Base-by-base conservation (phyloP, 1,284 basidiomycete species). In the Apiotrichum mycotoxinovorans region DNA sequence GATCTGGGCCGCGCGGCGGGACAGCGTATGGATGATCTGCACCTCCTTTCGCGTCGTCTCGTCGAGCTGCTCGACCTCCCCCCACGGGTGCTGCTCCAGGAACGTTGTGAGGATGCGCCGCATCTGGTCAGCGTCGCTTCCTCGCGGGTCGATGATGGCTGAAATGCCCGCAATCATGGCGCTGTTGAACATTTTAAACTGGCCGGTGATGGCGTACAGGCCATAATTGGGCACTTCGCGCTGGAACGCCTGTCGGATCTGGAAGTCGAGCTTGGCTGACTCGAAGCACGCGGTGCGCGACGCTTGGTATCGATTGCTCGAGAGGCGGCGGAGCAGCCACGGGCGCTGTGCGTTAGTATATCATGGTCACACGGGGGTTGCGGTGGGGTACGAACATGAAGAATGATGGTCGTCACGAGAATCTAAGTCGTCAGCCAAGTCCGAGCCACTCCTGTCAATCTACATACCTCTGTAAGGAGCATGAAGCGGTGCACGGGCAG, bases 81-180 rank as follows among this genome's bases (percentile, higher is more conserved):
- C 60, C 66, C 71, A 69, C 1, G 75, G 73, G 51, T 76, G 73
- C 53, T 76, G 71, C 51, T 77, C 70, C 40, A 78, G 55, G 51
- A 76, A 78, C 0, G 76, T 74, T 0, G 70, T 69, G 44, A 78
- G 59, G 48, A 75, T 78, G 26, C 62, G 65, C n/a, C 73, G 66
- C 74, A 76, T 76, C 48, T 72, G 67, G 51, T 73, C 72, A 2
- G 68, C 62, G 55, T 76, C 74, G 2, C 67, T 55, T 30, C 74
- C 72, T n/a, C 72, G 60, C 8, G 76, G 76, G 55, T 75, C 73
- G 49, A 78, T 75, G 55, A 78, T 78, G 12, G 76, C 76, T 11
- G 68, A 71, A 10, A 78, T 78, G 33, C 76, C 76, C 18, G 76
- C 76, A 48, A 78, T 77, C 76, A 78, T 78, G 2, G 75, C 74